Conservation (phyloP, 2,329 filamentous ascomycete species). For the Penicillium sclerotiorum region DNA sequence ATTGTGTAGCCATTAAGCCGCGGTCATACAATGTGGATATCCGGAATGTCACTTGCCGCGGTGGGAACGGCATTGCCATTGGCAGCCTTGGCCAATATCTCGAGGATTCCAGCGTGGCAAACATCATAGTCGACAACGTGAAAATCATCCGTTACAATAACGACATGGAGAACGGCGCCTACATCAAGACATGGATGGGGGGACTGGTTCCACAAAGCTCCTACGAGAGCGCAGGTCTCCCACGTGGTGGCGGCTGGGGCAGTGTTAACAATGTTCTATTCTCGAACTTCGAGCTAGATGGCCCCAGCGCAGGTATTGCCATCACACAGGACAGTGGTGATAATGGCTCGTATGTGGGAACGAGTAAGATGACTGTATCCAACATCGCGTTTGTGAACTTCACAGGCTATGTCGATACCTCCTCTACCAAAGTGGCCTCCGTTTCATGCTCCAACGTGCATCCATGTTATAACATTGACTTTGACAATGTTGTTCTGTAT, state of each 20-base stretch:
- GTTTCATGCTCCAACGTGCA: conserved; percentile 53
- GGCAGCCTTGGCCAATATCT: conserved; percentile 60
- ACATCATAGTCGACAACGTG: conserved; percentile 53
- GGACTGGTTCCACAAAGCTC: conserved; percentile 47
- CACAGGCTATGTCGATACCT: conserved; percentile 49
- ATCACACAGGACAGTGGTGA: conserved; percentile 56
- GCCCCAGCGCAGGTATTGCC: conserved; percentile 45
- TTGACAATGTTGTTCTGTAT: conserved; percentile 45
- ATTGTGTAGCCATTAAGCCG: conserved; percentile 65
- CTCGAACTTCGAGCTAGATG: conserved; percentile 54
- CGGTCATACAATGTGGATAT: conserved; percentile 62
- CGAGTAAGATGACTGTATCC: conserved; percentile 54
- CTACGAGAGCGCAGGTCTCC: conserved; percentile 54
- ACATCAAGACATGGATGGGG: conserved; percentile 62
- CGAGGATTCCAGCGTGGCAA: conserved; percentile 55
- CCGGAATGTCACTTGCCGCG: conserved; percentile 58
- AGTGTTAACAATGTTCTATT: conserved; percentile 54
- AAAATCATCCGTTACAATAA: conserved; percentile 49
- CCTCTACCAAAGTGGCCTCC: conserved; percentile 38
- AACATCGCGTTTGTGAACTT: conserved; percentile 57
- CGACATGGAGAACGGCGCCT: conserved; percentile 53
- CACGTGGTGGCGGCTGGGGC: conserved; percentile 59
- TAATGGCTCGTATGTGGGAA: conserved; percentile 53
- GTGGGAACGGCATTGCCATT: conserved; percentile 56
- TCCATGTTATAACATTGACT: conserved; percentile 55